Base-by-base conservation (phyloP, 306 rosid genomes). In the barrel medic (Medicago truncatula) region DNA sequence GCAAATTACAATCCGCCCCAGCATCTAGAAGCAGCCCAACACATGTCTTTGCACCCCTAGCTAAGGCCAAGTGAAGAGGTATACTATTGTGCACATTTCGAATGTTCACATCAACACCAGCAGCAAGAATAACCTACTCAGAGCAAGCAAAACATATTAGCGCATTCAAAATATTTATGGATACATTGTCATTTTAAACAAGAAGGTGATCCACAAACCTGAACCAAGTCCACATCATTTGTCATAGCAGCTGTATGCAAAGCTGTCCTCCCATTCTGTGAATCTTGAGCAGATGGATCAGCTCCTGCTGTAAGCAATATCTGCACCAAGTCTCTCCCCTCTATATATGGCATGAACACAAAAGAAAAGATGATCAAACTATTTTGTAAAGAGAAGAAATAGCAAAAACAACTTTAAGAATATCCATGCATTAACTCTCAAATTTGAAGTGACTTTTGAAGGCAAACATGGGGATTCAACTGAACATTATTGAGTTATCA, bases 11-110 rank as follows among this genome's bases (percentile, higher is more conserved):
- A 89, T 90, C 84, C 50, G 97, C 97, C 76, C 97, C 99, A 70
- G 93, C 84, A 73, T 90, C 81, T 23, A 95, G 88, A 83, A 95
- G 99, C 88, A 95, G 86, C 75, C 96, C 89, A 79, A 92, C 86
- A 77, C 97, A 92, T 77, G 93, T 87, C 87, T 92, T 95, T 34
- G 99, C 96, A 61, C 99, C 99, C 88, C 97, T 88, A 84, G 97
- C 97, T 82, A 95, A 78, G 34, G 99, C 97, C 70, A 95, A 91
- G 72, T 95, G 99, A 77, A 95, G 97, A 67, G 99, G 99, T 81
- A 92, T 89, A 70, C 92, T 92, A 83, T 92, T 92, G 86, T 92
- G 97, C 82, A 85, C 90, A 88, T 90, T 92, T 72, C 89, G 88
- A 68, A 90, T 90, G 90, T 95, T 92, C 83, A 92, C 99, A 87